Conservation (phyloP, 2,329 filamentous ascomycete genomes). For the Juglanconis oblonga region DNA sequence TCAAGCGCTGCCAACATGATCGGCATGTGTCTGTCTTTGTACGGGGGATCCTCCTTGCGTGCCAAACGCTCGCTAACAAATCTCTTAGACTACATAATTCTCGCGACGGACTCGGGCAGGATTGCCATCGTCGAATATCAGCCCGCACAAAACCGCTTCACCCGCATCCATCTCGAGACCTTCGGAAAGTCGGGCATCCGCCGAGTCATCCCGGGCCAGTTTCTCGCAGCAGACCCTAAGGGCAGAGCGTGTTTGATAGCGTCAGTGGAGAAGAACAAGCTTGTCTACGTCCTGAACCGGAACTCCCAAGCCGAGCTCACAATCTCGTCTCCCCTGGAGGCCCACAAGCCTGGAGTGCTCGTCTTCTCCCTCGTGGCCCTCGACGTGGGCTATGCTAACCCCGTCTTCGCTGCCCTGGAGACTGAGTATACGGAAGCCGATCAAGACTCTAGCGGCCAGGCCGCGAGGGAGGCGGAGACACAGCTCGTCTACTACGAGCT, state of each 20-base stretch:
- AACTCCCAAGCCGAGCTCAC: slow-evolving; percentile 92
- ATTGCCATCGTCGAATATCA: slow-evolving; percentile 93
- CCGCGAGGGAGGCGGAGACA: slow-evolving; percentile 79
- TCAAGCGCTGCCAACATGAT: slow-evolving; percentile 18
- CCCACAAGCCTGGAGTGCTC: slow-evolving; percentile 86
- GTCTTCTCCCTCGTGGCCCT: slow-evolving; percentile 85
- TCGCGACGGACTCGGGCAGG: slow-evolving; percentile 92
- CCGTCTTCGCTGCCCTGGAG: slow-evolving; percentile 92
- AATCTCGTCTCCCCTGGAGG: slow-evolving; percentile 95
- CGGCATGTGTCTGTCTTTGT: slow-evolving; percentile 19
- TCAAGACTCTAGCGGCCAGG: slow-evolving; percentile 82
- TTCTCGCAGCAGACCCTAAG: slow-evolving; percentile 92
- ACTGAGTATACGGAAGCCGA: slow-evolving; percentile 90
- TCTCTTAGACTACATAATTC: slow-evolving; percentile 82
- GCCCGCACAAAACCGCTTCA: slow-evolving; percentile 81
- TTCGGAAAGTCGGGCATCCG: slow-evolving; percentile 96
- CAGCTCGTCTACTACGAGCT: slow-evolving; percentile 96
- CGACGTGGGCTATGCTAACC: slow-evolving; percentile 96
- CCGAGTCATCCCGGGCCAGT: slow-evolving; percentile 91
- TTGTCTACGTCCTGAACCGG: slow-evolving; percentile 96
- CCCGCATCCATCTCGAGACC: slow-evolving; percentile 89
- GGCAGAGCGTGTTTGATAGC: slow-evolving; percentile 93
- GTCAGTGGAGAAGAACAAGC: slow-evolving; percentile 97
- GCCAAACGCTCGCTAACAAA: slow-evolving; percentile 8
- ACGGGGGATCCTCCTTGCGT: slow-evolving; percentile 5